phyloP scores from a whole-genome alignment of 179 eudicot species.

The Carnegiea gigantea region DNA sequence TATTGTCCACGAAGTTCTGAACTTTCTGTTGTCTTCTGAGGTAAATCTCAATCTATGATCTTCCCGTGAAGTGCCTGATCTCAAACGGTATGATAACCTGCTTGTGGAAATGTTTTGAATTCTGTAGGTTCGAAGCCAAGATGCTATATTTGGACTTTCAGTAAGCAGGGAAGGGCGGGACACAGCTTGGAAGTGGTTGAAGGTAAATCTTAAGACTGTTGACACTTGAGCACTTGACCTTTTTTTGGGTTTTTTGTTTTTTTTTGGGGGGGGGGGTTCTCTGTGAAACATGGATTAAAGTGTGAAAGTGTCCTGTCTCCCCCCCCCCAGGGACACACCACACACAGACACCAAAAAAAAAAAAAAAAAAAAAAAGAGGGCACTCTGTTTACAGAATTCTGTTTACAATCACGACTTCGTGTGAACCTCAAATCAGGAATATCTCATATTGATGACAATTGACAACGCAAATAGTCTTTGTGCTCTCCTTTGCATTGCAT shows the following conservation, averaged over 20 bases:
- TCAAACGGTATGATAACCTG: neutral
- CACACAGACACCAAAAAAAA: neutral
- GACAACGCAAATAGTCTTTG: neutral
- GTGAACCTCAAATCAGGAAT: neutral
- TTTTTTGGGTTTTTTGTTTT: neutral
- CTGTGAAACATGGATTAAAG: neutral
- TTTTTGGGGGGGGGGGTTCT: neutral
- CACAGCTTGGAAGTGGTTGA: constrained; percentile 90
- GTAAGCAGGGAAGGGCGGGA: constrained; percentile 75
- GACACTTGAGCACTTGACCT: neutral
- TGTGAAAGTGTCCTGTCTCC: neutral
- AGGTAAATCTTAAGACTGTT: constrained; percentile 44
- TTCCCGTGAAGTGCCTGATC: neutral
- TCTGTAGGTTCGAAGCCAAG: constrained; percentile 84
- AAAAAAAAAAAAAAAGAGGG: too few species aligned
- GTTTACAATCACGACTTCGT: neutral
- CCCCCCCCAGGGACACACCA: neutral
- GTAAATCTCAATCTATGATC: constrained; percentile 26
- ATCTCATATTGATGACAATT: neutral
- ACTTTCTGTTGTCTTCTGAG: constrained; percentile 77
- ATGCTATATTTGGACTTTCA: constrained; percentile 68
- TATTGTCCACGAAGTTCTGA: constrained; percentile 71
- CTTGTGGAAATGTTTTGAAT: neutral
- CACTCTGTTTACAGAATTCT: neutral
- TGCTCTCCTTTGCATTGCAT: neutral